Base-by-base conservation (phyloP, 495 filamentous ascomycete species). In the Aspergillus conjunctus region DNA sequence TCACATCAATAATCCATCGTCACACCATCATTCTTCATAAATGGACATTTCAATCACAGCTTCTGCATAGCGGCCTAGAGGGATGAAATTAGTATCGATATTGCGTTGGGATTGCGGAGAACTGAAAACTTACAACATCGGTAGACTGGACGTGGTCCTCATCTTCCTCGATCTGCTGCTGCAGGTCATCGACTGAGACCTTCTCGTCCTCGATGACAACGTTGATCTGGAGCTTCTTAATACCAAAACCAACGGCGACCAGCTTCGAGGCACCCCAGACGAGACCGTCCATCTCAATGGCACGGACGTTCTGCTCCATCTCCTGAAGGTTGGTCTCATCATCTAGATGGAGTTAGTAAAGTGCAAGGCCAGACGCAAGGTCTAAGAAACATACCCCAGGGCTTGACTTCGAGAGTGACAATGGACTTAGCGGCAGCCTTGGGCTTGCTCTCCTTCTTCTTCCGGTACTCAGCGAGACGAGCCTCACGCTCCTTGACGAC, bases 161-260 rank as follows among this genome's bases (percentile, higher is more conserved):
- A 68, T 92, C 88, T 61, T 83, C 89, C 76, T 89, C 88, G 71
- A 98, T 95, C 79, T 90, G 68, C 63, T 85, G 83, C 83, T 97
- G 88, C 69, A 98, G 86, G 51, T 97, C 93, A 58, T 91, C 87
- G 60, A 89, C 74, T 56, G 91, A 92, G 71, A 98, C 74, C 83
- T 98, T 98, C 56, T 98, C 94, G 72, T 98, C 94, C 83, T 98
- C 94, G 64, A 98, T 83, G 65, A 98, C 92, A 62, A 97, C 74
- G 86, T 90, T 98, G 85, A 98, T 95, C 85, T 98, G 95, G 62
- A 98, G 86, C 87, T 98, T 98, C 88, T 94, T 97, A 83, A 98
- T 96, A 80, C 95, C 95, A 85, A 92, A 98, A 71, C 92, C 87
- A 62, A 98, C 88, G 56, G 92, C 73, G 43, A 96, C 89, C 60